These are phyloP conservation scores for Cryphonectria carpinicola DNA, from an alignment of 2,329 filamentous ascomycete species.

Conservation along the genomic window DNA sequence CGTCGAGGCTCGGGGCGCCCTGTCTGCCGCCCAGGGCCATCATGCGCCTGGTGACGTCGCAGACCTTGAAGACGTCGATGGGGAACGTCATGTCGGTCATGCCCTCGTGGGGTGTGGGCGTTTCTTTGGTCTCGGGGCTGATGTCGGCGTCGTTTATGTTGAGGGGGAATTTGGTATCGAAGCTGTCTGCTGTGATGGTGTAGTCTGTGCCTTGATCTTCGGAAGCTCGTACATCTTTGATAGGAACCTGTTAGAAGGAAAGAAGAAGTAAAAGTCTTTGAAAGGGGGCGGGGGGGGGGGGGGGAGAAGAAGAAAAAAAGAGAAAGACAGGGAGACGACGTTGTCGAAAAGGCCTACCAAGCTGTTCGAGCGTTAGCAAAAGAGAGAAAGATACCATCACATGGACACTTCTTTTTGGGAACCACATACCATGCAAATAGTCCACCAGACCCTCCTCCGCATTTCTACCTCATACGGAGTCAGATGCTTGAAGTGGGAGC, in stretches of 20 bases:
- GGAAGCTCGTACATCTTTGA: constrained; percentile 42
- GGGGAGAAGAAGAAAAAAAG: background rate
- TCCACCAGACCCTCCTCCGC: constrained; percentile 59
- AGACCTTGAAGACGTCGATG: constrained; percentile 47
- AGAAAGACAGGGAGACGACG: no score
- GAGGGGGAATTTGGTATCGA: constrained; percentile 46
- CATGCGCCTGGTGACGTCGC: constrained; percentile 43
- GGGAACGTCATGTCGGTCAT: constrained; percentile 64
- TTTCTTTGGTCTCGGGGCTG: constrained; percentile 50
- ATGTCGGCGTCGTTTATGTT: constrained; percentile 61
- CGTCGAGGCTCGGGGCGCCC: constrained; percentile 37
- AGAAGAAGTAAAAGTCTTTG: background rate
- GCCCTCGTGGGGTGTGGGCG: constrained; percentile 50
- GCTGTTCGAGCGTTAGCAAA: background rate
- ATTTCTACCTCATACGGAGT: constrained; percentile 58
- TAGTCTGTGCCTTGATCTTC: constrained; percentile 47
- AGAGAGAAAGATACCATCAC: background rate
- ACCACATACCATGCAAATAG: constrained; percentile 45
- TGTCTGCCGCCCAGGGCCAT: constrained; percentile 37
- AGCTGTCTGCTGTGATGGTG: constrained; percentile 42
- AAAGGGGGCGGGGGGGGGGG: background rate
- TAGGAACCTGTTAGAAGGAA: background rate
- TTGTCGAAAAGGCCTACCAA: background rate
- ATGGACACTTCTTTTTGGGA: background rate
- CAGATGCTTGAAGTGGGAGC: constrained; percentile 48